phyloP scores from a whole-genome alignment of 73 alveolate species.

The Durusdinium trenchii region DNA sequence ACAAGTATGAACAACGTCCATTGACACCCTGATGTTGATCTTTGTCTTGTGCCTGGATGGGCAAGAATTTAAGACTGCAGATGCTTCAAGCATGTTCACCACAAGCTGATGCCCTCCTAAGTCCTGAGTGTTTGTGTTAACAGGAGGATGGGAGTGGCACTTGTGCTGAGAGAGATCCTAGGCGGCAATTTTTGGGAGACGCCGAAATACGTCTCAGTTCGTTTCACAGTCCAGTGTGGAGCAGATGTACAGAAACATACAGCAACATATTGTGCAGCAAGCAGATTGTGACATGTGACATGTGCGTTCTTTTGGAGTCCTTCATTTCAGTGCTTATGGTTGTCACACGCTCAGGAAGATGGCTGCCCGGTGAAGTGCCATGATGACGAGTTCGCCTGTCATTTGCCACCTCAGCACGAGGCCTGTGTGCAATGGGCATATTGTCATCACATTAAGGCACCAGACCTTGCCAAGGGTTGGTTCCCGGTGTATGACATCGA shows the following conservation, averaged over 20 bases:
- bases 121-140: background rate
- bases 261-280: too few species aligned
- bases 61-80: background rate
- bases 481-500: too few species aligned
- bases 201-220: too few species aligned
- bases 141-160: conserved; percentile 62
- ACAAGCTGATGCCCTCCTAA: background rate
- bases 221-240: too few species aligned
- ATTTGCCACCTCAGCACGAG: conserved; percentile 46
- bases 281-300: background rate
- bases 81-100: background rate
- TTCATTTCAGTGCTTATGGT: background rate
- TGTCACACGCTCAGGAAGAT: conserved; percentile 17
- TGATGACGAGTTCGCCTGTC: conserved; percentile 54
- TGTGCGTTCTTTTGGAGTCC: background rate
- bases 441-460: too few species aligned
- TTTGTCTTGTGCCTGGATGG: background rate
- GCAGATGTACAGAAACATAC: too few species aligned
- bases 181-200: background rate
- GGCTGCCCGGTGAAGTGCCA: conserved; percentile 89
- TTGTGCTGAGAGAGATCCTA: background rate
- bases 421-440: background rate
- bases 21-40: background rate
- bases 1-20: background rate
- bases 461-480: too few species aligned